These are phyloP conservation scores for Spizellomyces punctatus DNA, from an alignment of 192 early-diverging fungal species.

Conservation along the genomic window DNA sequence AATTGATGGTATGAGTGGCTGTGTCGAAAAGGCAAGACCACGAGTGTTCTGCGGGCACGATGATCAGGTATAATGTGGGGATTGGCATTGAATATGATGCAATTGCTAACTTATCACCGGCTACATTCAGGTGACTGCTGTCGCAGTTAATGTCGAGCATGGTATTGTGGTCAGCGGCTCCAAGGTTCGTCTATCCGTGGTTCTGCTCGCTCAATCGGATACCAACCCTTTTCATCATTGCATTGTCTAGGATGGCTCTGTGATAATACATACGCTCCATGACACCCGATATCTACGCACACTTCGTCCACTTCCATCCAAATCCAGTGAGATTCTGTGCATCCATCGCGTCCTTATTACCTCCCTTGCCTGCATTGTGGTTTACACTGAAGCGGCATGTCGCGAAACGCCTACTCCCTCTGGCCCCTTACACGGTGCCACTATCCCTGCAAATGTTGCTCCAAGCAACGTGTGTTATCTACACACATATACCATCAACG, in stretches of 20 bases:
- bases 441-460: background rate
- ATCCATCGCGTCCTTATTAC: constrained; percentile 31
- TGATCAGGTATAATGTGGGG: constrained; percentile 13
- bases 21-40: constrained; percentile 17
- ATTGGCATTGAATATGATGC: no score
- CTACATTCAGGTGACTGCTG: constrained; percentile 29
- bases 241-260: constrained; percentile 39
- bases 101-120: no score
- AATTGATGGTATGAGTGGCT: constrained; percentile 2
- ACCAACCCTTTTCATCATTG: background rate
- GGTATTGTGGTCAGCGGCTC: constrained; percentile 51
- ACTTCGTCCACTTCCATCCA: constrained; percentile 27
- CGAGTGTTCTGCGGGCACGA: constrained; percentile 52
- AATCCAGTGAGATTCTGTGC: constrained; percentile 5
- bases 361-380: constrained; percentile 22
- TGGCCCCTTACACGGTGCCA: background rate
- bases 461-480: constrained; percentile 17
- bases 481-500: constrained; percentile 44
- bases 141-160: constrained; percentile 41
- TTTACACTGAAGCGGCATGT: constrained; percentile 29
- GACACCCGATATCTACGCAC: constrained; percentile 41
- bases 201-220: background rate
- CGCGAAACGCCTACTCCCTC: background rate
- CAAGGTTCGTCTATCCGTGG: constrained; percentile 9
- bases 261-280: constrained; percentile 46